phyloP scores from a whole-genome alignment of 768 basidiomycete genomes.

The Strobilomyces echinocephalus region DNA sequence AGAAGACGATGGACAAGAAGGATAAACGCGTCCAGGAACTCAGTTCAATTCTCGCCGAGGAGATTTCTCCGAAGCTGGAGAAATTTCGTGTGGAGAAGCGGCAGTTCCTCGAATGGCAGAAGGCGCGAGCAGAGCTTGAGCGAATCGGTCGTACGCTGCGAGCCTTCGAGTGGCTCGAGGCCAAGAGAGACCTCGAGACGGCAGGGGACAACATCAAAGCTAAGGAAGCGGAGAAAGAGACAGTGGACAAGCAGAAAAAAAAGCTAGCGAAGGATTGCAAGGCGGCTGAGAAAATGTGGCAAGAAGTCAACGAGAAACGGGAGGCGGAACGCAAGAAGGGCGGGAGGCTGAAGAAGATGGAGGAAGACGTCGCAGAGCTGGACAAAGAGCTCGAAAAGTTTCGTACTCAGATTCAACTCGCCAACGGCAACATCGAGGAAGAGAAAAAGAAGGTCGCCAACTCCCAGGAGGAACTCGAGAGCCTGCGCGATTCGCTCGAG shows the following conservation, averaged over 20 bases:
- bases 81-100: constrained; percentile 87
- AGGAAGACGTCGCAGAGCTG: constrained; percentile 71
- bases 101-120: constrained; percentile 85
- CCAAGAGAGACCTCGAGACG: constrained; percentile 43
- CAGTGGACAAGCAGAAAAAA: constrained; percentile 44
- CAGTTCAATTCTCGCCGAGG: constrained; percentile 71
- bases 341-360: constrained; percentile 83
- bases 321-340: constrained; percentile 91
- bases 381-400: constrained; percentile 80
- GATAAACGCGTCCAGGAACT: constrained; percentile 94
- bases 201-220: constrained; percentile 54
- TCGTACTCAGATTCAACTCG: constrained; percentile 81
- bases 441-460: constrained; percentile 59
- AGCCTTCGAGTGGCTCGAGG: constrained; percentile 85
- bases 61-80: constrained; percentile 92
- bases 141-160: constrained; percentile 73
- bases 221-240: constrained; percentile 46
- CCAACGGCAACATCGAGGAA: constrained; percentile 66
- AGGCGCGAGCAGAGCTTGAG: constrained; percentile 83
- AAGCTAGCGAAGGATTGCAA: constrained; percentile 50
- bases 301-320: constrained; percentile 64
- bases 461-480: constrained; percentile 52
- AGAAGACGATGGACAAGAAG: constrained; percentile 95
- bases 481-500: constrained; percentile 55
- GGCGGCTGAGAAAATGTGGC: constrained; percentile 63